phyloP scores from a whole-genome alignment of 2,329 filamentous ascomycete species.

The Dothideomycetes sp. region DNA sequence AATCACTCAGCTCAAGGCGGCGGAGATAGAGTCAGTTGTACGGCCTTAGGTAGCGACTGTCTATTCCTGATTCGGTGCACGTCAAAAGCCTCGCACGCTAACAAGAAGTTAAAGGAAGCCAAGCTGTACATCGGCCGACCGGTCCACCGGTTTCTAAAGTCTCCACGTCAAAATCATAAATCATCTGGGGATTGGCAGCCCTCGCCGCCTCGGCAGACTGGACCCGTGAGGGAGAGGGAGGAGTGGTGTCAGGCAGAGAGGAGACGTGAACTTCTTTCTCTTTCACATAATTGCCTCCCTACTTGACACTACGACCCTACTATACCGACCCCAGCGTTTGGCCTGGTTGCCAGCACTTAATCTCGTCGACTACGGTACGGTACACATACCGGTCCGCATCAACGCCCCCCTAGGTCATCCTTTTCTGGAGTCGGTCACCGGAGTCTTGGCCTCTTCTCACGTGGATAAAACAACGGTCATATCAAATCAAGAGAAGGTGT shows the following conservation, averaged over 20 bases:
- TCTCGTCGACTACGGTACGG: neutral
- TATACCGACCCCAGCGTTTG: neutral
- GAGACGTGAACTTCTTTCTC: neutral
- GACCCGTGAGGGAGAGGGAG: conserved; percentile 3
- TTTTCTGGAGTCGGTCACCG: too few relatives aligned
- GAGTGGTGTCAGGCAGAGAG: neutral
- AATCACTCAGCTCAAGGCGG: neutral
- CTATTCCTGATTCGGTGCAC: conserved; percentile 6
- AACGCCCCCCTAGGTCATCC: too few relatives aligned
- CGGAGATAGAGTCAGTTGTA: neutral
- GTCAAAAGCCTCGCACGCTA: conserved; percentile 9
- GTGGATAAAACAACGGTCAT: too few relatives aligned
- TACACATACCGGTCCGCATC: neutral
- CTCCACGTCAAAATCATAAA: conserved; percentile 12
- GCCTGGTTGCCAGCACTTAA: neutral
- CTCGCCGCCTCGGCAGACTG: too few relatives aligned
- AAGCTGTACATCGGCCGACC: neutral
- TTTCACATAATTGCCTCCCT: neutral
- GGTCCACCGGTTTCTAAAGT: conserved; percentile 1
- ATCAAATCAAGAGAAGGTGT: too few relatives aligned
- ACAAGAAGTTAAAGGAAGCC: too few relatives aligned
- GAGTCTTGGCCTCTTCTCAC: too few relatives aligned
- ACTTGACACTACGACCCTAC: neutral
- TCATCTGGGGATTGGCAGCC: conserved; percentile 11
- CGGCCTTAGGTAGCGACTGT: too few relatives aligned